Evolutionary conservation across 192 early-diverging fungal genomes (phyloP).

Genomic region (Linnemannia elongata): DNA sequence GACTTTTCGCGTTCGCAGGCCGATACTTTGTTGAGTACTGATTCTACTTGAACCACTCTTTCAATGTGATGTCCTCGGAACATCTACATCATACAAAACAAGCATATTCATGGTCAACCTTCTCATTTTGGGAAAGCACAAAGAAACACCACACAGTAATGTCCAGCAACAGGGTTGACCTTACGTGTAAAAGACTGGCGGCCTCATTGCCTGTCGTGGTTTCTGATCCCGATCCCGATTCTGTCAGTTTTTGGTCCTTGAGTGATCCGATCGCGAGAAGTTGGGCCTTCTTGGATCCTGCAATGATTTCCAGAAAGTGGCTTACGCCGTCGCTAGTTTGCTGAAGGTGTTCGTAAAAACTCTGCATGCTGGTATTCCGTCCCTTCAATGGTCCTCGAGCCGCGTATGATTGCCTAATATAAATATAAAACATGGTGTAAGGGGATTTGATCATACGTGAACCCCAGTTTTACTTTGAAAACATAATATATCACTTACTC

Average conservation of each 20-base stretch:
- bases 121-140: too few relatives aligned
- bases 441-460: background rate
- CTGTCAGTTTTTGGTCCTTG: background rate
- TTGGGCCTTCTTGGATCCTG: background rate
- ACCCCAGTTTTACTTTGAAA: background rate
- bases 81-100: background rate
- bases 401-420: background rate
- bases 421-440: background rate
- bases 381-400: background rate
- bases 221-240: background rate
- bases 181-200: background rate
- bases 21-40: conserved; percentile 14
- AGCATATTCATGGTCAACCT: too few relatives aligned
- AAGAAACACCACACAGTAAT: background rate
- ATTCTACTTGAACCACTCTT: conserved; percentile 35
- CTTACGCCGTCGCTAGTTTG: background rate
- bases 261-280: background rate
- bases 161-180: background rate
- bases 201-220: background rate
- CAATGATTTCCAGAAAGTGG: conserved; percentile 2
- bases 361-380: background rate
- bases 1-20: conserved; percentile 25
- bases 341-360: background rate
- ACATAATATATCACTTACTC: conserved; percentile 15
- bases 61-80: conserved; percentile 36